phyloP scores from a whole-genome alignment of 345 rosid species.

The Orychophragmus violaceus region DNA sequence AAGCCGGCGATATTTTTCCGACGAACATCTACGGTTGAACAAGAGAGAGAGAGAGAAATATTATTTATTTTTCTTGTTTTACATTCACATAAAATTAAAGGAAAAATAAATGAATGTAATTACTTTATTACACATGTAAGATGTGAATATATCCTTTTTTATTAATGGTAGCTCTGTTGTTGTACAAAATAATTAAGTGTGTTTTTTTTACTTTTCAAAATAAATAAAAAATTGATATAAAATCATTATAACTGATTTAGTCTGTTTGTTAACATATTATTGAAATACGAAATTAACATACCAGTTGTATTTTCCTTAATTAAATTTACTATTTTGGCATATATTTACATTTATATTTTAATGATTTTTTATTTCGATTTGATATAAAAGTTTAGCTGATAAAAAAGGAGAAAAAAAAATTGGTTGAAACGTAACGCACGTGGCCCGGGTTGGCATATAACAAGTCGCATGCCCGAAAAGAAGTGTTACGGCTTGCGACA shows the following conservation, averaged over 20 bases:
- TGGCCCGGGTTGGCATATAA: constrained; percentile 21
- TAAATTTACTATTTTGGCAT: not conserved
- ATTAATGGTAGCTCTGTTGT: too few species aligned
- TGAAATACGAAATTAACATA: too few species aligned
- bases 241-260: not conserved
- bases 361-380: too few species aligned
- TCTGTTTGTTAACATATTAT: too few species aligned
- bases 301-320: too few species aligned
- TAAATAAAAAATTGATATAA: not conserved
- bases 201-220: not conserved
- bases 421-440: constrained; percentile 14
- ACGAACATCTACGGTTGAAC: constrained; percentile 42
- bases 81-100: constrained; percentile 12
- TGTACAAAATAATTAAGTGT: not conserved
- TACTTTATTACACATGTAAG: constrained; percentile 12
- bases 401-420: not conserved
- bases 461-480: constrained; percentile 3
- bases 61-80: constrained; percentile 19
- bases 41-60: too few species aligned
- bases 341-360: not conserved
- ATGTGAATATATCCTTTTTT: constrained; percentile 7
- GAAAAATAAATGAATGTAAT: constrained; percentile 19
- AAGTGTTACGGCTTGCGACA: too few species aligned
- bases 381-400: too few species aligned
- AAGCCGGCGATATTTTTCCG: constrained; percentile 38